A percentile compares a stretch with the other conserved stretches of the same genome.
phyloP scores from a whole-genome alignment of 2,329 filamentous ascomycete genomes.

The Gaeumannomyces tritici region DNA sequence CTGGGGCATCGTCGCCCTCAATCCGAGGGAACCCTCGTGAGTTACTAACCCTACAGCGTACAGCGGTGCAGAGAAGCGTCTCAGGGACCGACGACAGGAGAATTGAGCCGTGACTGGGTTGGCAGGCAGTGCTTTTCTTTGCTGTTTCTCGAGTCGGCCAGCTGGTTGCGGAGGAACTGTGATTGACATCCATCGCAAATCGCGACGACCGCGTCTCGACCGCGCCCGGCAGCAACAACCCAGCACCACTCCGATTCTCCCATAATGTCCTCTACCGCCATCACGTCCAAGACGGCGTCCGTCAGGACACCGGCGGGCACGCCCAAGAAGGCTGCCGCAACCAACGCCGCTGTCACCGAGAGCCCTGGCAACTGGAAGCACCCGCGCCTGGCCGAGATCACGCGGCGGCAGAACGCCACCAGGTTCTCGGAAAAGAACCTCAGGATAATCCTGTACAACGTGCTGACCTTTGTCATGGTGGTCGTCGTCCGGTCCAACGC shows the following conservation, averaged over 20 bases:
- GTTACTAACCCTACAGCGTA: not conserved
- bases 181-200: not conserved
- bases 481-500: conserved; percentile 6
- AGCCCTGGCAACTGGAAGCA: conserved; percentile 83
- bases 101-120: not conserved
- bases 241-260: not conserved
- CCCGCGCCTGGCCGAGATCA: conserved; percentile 80
- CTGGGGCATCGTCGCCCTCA: not conserved
- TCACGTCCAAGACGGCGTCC: not conserved
- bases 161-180: not conserved
- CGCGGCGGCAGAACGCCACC: conserved; percentile 65
- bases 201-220: not conserved
- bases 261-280: conserved; percentile 3
- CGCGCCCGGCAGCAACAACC: not conserved
- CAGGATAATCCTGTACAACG: conserved; percentile 59
- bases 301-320: conserved; percentile 2
- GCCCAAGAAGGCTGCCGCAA: not conserved
- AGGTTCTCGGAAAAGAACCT: conserved; percentile 74
- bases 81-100: not conserved
- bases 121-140: not conserved
- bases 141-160: not conserved
- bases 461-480: conserved; percentile 23
- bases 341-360: conserved; percentile 25
- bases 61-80: not conserved
- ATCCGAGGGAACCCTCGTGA: conserved; percentile 5